Base-by-base conservation (phyloP, 208 protist genomes). In the Crithidia expoeki region DNA sequence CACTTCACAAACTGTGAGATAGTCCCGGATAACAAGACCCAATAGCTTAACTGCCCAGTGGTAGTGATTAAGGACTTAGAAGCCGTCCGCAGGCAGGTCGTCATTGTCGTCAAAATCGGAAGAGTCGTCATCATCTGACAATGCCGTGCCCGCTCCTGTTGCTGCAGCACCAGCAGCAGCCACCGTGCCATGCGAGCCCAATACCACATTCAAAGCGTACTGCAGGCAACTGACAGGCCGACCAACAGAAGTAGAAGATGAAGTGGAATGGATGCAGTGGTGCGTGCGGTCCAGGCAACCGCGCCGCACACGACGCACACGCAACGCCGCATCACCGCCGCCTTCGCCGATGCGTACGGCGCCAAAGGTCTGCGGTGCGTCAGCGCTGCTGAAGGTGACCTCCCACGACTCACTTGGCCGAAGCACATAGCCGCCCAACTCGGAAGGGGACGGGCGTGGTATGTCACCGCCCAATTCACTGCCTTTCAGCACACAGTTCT, bases 291-390 rank as follows among this genome's bases (percentile, higher is more conserved):
- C 62, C 9, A 74, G 63, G 56, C 62, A 62, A n/a, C 56, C 64
- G 14, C 71, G 62, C 6, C 72, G 76, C 21, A 74, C 67, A 21
- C 70, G 70, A 17, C 69, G 72, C 58, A 71, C 59, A 0, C 73
- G 73, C 55, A 68, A 51, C 25, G 65, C n/a, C 14, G 38, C 47
- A 14, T 72, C 63, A 9, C 75, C 71, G 55, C 74, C 62, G 4
- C 28, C 68, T 19, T 79, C 79, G 27, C 69, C 72, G 19, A 95
- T 66, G 70, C 80, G 74, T 17, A 93, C 84, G 1, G 83, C 87
- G 46, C 92, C 92, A 74, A 94, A 94, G 12, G 89, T 93, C 38
- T 79, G 62, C 17, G 92, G 92, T 0, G 85, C 87, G 57, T 94
- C 84, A 7, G 72, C 80, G 65, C 81, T 90, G 79, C 87, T 94